These are phyloP conservation scores for Ganoderma lucidum DNA, from an alignment of 1,284 basidiomycete species.

Conservation along the genomic window DNA sequence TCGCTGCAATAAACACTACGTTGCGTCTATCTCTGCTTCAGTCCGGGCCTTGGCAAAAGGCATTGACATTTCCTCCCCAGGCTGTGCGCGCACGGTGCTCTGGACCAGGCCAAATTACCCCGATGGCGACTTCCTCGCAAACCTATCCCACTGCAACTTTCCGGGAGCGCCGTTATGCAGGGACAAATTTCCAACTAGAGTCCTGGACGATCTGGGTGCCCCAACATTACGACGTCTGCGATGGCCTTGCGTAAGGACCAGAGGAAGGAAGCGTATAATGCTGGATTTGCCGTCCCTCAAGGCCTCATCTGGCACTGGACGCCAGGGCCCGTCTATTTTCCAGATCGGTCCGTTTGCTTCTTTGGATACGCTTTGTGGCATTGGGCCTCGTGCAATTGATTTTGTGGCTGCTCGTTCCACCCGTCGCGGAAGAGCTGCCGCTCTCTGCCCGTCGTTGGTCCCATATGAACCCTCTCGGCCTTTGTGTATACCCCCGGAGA, in stretches of 20 bases:
- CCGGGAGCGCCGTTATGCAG: conserved; percentile 1
- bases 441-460: background rate
- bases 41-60: conserved; percentile 3
- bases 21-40: conserved; percentile 18
- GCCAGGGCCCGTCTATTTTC: background rate
- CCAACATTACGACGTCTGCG: conserved; percentile 8
- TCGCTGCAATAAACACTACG: conserved; percentile 12
- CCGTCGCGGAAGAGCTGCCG: background rate
- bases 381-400: conserved; percentile 8
- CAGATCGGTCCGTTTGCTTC: background rate
- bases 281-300: conserved; percentile 5
- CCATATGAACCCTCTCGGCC: conserved; percentile 13
- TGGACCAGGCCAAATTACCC: conserved; percentile 15
- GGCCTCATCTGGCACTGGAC: background rate
- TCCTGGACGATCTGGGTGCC: background rate
- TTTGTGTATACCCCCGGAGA: conserved; percentile 3
- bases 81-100: conserved; percentile 18
- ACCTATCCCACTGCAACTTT: conserved; percentile 1
- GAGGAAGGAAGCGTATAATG: background rate
- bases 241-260: conserved; percentile 1
- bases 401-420: conserved; percentile 12
- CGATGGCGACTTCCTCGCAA: conserved; percentile 10
- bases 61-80: conserved; percentile 8
- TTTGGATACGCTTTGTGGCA: conserved; percentile 18
- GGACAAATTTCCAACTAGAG: background rate